A percentile compares a stretch with the other conserved stretches of the same genome.
Evolutionary conservation across 1,284 basidiomycete genomes (phyloP).

Genomic region (Albatrellus sp.): DNA sequence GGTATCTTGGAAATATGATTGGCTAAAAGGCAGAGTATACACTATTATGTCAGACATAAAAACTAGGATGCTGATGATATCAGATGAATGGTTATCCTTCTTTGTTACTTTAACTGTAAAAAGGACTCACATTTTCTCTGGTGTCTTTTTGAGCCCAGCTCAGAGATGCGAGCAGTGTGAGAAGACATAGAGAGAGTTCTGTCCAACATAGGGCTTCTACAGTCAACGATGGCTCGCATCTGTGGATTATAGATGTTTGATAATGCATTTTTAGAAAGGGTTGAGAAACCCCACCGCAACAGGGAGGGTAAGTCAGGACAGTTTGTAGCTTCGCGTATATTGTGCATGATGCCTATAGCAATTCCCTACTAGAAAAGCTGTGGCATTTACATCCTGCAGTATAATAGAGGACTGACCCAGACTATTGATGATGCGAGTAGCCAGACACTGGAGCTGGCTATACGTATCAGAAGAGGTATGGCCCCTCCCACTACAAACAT

Average conservation of each 20-base stretch:
- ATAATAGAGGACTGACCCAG: slow-evolving; percentile 36
- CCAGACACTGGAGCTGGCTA: slow-evolving; percentile 70
- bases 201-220: slow-evolving; percentile 66
- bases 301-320: slow-evolving; percentile 42
- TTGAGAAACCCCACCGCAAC: slow-evolving; percentile 28
- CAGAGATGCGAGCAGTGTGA: slow-evolving; percentile 45
- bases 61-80: neutral
- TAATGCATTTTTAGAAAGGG: slow-evolving; percentile 5
- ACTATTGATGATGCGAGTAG: slow-evolving; percentile 45
- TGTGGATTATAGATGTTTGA: slow-evolving; percentile 15
- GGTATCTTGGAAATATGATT: too few species aligned
- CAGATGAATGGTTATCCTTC: neutral
- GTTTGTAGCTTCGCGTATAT: slow-evolving; percentile 41
- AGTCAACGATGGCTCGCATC: slow-evolving; percentile 58
- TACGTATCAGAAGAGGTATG: slow-evolving; percentile 52
- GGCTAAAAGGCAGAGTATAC: neutral
- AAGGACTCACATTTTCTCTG: slow-evolving; percentile 28
- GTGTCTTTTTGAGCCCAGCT: slow-evolving; percentile 43
- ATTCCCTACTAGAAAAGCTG: slow-evolving; percentile 31
- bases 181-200: slow-evolving; percentile 53
- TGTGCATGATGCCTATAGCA: slow-evolving; percentile 53
- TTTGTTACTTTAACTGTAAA: neutral
- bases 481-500: slow-evolving; percentile 57
- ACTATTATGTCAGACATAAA: neutral
- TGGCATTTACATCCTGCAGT: neutral